Evolutionary conservation across 768 basidiomycete species (phyloP).

Genomic region (Clitopilus passeckerianus): DNA sequence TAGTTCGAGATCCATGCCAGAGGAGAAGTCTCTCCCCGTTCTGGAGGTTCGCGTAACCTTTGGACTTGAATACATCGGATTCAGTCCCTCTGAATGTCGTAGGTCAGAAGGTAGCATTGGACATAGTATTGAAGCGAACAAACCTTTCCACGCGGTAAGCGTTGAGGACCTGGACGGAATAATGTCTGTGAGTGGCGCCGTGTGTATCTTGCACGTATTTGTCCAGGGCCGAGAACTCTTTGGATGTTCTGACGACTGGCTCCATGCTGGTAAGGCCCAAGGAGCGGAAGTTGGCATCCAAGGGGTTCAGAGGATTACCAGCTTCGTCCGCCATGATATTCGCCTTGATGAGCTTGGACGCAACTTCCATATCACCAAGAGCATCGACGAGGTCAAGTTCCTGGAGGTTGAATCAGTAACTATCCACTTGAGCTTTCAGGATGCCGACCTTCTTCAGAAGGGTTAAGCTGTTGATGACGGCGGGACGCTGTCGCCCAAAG

Average conservation of each 20-base stretch:
- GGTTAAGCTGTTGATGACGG: constrained; percentile 30
- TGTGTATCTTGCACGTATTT: constrained; percentile 51
- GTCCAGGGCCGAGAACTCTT: constrained; percentile 45
- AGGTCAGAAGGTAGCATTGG: not conserved
- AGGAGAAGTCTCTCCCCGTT: constrained; percentile 51
- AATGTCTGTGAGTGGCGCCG: constrained; percentile 47
- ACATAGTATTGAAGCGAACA: not conserved
- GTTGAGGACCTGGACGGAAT: constrained; percentile 34
- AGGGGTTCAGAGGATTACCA: constrained; percentile 47
- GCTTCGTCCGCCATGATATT: constrained; percentile 29
- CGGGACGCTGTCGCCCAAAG: constrained; percentile 48
- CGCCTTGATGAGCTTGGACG: constrained; percentile 48
- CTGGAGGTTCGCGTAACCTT: constrained; percentile 34
- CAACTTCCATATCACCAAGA: constrained; percentile 64
- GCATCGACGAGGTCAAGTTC: constrained; percentile 63
- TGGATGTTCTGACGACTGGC: constrained; percentile 30
- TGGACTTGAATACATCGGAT: constrained; percentile 35
- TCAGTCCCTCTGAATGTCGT: constrained; percentile 16
- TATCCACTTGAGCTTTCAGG: not conserved
- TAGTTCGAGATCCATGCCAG: constrained; percentile 61
- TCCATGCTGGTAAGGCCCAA: constrained; percentile 48
- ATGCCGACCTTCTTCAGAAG: constrained; percentile 35
- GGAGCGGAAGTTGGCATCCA: constrained; percentile 51
- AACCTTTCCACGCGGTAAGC: constrained; percentile 55
- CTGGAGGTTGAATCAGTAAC: constrained; percentile 15